Base-by-base conservation (phyloP, 2,329 filamentous ascomycete species). In the Hymenoscyphus scutula region DNA sequence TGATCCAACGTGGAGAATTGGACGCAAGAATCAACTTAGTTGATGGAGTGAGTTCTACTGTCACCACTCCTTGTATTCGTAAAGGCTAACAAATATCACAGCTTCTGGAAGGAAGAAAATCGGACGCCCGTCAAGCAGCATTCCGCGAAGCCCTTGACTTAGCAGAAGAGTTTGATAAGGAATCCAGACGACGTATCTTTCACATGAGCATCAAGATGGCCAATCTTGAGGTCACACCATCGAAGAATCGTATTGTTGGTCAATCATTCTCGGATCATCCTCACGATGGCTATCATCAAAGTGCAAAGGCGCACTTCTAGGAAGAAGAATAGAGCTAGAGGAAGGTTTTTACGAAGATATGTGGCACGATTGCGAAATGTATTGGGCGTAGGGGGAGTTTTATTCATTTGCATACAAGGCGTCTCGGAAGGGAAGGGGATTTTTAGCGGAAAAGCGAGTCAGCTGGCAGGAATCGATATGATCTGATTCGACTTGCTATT, bases 21-120 rank as follows among this genome's bases (percentile, higher is more conserved):
- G 82, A 92, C 67, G 92, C 92, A 7, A 84, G 92, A 30, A 89
- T 99, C 64, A 92, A 99, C 73, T 84, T 90, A 0, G 91, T 96
- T 63, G 89, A 95, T 69, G 84, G 86, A 74, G 87, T 88, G 77
- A 67, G 76, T 71, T 19, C 32, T 27, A 53, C n/a, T 3, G 10
- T 25, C 38, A 11, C 41, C 23, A 30, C 27, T 17, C 53, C 7
- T 30, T 53, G 0, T 5, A 19, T 32, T n/a, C 25, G 41, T 58
- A 45, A 56, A 10, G 57, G 55, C 68, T 72, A 48, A 70, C 27
- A 15, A 19, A 13, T 3, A 37, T 37, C 64, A 23, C 65, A 90
- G 82, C 79, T 96, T 1, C 84, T 98, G 5, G 85, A 92, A 11
- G 89, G 90, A 0, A 85, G 89, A 6, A 83, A 87, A 27, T 82